Percentiles rank a stretch among this genome's conserved stretches.
Evolutionary conservation across 768 basidiomycete species (phyloP).

Genomic region (Boletus subcaerulescens): DNA sequence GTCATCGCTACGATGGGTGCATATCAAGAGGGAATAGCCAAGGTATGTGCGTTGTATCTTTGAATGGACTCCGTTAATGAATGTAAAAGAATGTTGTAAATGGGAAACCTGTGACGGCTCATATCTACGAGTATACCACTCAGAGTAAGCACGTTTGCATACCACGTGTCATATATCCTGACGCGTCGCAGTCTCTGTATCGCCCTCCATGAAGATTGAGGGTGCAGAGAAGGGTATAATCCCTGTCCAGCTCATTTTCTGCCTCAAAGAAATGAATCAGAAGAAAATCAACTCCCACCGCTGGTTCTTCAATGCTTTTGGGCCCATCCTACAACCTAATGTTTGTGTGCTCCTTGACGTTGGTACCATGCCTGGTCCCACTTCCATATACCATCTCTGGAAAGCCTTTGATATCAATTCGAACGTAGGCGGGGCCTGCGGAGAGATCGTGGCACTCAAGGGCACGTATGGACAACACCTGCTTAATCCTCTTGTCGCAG

Average conservation of each 20-base stretch:
- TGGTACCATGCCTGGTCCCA: conserved; percentile 81
- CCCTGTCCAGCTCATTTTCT: conserved; percentile 92
- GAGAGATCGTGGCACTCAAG: conserved; percentile 93
- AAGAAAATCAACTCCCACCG: conserved; percentile 95
- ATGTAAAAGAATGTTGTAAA: conserved; percentile 64
- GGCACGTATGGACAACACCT: conserved; percentile 78
- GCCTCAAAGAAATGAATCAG: conserved; percentile 88
- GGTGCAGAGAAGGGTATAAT: conserved; percentile 76
- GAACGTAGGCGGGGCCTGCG: conserved; percentile 89
- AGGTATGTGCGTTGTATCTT: conserved; percentile 41
- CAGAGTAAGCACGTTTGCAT: conserved; percentile 51
- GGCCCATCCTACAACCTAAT: conserved; percentile 79
- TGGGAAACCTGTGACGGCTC: conserved; percentile 78
- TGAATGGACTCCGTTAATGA: conserved; percentile 1
- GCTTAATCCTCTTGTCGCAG: conserved; percentile 83
- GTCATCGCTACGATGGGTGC: conserved; percentile 92
- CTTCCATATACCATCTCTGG: conserved; percentile 90
- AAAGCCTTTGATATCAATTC: conserved; percentile 93
- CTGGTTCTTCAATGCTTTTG: conserved; percentile 95
- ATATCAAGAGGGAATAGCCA: conserved; percentile 93
- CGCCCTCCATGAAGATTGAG: conserved; percentile 77
- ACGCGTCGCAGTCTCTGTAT: conserved; percentile 62
- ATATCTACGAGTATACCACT: conserved; percentile 93
- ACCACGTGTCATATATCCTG: neutral
- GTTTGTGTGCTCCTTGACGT: conserved; percentile 93